These are phyloP conservation scores for Melampsora larici-populina DNA, from an alignment of 1,284 basidiomycete species.

Conservation along the genomic window DNA sequence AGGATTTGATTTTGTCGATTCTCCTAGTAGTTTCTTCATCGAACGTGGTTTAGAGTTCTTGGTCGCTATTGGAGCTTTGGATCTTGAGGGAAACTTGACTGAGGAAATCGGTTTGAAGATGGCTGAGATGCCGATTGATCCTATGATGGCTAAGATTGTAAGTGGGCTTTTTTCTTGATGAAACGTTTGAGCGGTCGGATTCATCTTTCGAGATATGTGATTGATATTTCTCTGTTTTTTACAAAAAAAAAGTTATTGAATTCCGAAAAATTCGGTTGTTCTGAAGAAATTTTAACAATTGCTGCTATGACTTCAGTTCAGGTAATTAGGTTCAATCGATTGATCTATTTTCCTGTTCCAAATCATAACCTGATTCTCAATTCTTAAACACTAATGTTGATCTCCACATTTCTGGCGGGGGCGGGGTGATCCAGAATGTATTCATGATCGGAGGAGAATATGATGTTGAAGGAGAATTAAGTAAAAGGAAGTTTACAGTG, in stretches of 20 bases:
- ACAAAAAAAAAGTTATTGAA: slow-evolving; percentile 66
- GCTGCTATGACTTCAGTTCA: slow-evolving; percentile 91
- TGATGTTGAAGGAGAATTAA: slow-evolving; percentile 79
- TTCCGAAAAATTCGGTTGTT: slow-evolving; percentile 77
- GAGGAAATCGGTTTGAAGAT: slow-evolving; percentile 58
- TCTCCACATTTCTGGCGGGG: no score
- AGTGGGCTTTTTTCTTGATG: slow-evolving; percentile 50
- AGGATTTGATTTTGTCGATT: slow-evolving; percentile 83
- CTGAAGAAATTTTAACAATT: slow-evolving; percentile 89
- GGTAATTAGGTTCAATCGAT: slow-evolving; percentile 56
- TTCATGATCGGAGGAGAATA: slow-evolving; percentile 76
- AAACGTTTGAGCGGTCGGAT: no score
- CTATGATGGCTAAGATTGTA: slow-evolving; percentile 62
- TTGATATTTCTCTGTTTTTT: slow-evolving; percentile 3
- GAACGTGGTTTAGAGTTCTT: slow-evolving; percentile 72
- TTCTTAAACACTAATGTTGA: no score
- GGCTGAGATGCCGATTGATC: slow-evolving; percentile 61
- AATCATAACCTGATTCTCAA: neutral
- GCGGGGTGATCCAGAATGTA: slow-evolving; percentile 62
- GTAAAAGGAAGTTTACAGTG: slow-evolving; percentile 88
- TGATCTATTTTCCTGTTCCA: neutral
- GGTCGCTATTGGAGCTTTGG: slow-evolving; percentile 58
- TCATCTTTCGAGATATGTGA: no score
- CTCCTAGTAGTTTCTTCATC: slow-evolving; percentile 81
- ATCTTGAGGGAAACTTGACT: slow-evolving; percentile 58